These are phyloP conservation scores for Plectosphaerella plurivora DNA, from an alignment of 2,329 filamentous ascomycete genomes.

Conservation along the genomic window DNA sequence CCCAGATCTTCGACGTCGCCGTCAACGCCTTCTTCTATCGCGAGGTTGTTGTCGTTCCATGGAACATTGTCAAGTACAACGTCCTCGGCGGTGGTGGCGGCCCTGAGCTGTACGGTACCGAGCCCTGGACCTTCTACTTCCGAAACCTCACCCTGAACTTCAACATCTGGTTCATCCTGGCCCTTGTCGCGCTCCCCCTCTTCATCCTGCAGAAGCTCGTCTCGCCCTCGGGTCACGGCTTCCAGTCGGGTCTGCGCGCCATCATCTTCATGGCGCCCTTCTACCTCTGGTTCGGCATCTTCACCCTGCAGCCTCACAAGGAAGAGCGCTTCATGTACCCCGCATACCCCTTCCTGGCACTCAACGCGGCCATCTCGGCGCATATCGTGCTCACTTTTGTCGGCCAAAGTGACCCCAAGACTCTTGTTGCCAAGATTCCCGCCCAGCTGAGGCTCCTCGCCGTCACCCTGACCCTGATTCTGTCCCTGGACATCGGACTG, in stretches of 20 bases:
- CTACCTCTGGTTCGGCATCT: constrained; percentile 91
- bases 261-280: constrained; percentile 79
- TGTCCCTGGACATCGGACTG: constrained; percentile 62
- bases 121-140: constrained; percentile 96
- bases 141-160: constrained; percentile 91
- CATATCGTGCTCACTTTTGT: constrained; percentile 76
- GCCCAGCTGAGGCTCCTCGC: constrained; percentile 66
- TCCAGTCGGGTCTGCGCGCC: constrained; percentile 68
- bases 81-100: constrained; percentile 79
- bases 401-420: constrained; percentile 64
- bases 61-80: constrained; percentile 96
- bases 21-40: constrained; percentile 85
- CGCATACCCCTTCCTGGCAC: constrained; percentile 80
- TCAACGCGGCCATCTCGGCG: constrained; percentile 82
- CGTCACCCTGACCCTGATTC: constrained; percentile 56
- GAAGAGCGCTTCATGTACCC: constrained; percentile 99
- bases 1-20: constrained; percentile 62
- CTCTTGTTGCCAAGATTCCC: constrained; percentile 67
- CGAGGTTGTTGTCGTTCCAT: constrained; percentile 70
- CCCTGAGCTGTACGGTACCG: constrained; percentile 89
- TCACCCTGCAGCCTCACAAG: constrained; percentile 91
- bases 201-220: constrained; percentile 69
- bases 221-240: constrained; percentile 55
- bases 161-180: constrained; percentile 87
- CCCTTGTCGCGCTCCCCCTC: constrained; percentile 68